phyloP scores from a whole-genome alignment of 2,329 filamentous ascomycete species.

The Aspergillus pseudoglaucus region DNA sequence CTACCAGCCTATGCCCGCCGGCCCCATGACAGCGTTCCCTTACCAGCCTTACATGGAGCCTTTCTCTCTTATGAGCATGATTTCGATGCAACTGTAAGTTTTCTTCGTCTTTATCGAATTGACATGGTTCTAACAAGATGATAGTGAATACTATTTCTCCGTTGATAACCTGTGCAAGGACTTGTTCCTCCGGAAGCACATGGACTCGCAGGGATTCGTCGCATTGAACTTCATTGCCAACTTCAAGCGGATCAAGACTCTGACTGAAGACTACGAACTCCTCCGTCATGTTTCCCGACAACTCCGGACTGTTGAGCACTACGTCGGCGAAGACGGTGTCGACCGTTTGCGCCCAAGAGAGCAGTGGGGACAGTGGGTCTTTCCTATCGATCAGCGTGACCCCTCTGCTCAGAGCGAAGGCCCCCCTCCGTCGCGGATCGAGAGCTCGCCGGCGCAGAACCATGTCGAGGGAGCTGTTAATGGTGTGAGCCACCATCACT shows the following conservation, averaged over 20 bases:
- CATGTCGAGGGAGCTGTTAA: conserved; percentile 26
- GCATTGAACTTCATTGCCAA: conserved; percentile 67
- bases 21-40: conserved; percentile 51
- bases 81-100: conserved; percentile 53
- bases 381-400: conserved; percentile 65
- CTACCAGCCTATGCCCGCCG: conserved; percentile 48
- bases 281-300: conserved; percentile 69
- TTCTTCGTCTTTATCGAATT: background rate
- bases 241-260: conserved; percentile 77
- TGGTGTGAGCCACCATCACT: conserved; percentile 20
- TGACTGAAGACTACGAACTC: conserved; percentile 66
- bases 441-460: conserved; percentile 35
- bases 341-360: conserved; percentile 71
- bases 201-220: conserved; percentile 94
- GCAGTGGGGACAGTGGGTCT: conserved; percentile 73
- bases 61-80: conserved; percentile 51
- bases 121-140: conserved; percentile 26
- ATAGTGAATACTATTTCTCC: conserved; percentile 92
- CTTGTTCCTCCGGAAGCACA: conserved; percentile 75
- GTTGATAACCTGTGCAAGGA: conserved; percentile 94
- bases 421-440: conserved; percentile 35
- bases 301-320: conserved; percentile 67
- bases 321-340: conserved; percentile 65
- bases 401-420: conserved; percentile 68
- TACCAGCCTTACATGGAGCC: conserved; percentile 55